These are phyloP conservation scores for Fusarium marasasianum DNA, from an alignment of 2,329 filamentous ascomycete genomes.

Conservation along the genomic window DNA sequence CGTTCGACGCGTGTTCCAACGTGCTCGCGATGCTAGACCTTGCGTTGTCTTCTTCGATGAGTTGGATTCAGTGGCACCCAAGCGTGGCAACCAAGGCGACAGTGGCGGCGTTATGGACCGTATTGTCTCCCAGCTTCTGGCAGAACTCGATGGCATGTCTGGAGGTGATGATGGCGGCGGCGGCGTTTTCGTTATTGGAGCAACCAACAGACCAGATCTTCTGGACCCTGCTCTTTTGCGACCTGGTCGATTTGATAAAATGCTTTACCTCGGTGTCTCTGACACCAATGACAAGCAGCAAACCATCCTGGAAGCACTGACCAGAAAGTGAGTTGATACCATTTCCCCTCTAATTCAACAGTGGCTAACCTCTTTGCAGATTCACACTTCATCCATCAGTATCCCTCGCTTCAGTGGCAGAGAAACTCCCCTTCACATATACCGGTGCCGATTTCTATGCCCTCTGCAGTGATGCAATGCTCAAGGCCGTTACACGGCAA, in stretches of 20 bases:
- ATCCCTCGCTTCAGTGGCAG: slow-evolving; percentile 78
- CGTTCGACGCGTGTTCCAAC: slow-evolving; percentile 87
- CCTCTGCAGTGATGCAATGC: slow-evolving; percentile 96
- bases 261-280: slow-evolving; percentile 95
- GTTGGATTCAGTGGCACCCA: slow-evolving; percentile 91
- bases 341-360: background rate
- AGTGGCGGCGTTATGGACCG: slow-evolving; percentile 98
- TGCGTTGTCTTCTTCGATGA: slow-evolving; percentile 96
- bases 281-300: slow-evolving; percentile 97
- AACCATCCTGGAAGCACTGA: slow-evolving; percentile 92
- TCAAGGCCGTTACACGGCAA: slow-evolving; percentile 95
- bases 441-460: slow-evolving; percentile 98
- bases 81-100: slow-evolving; percentile 96
- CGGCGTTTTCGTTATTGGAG: slow-evolving; percentile 95
- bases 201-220: slow-evolving; percentile 93
- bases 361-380: slow-evolving; percentile 55
- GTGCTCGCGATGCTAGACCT: slow-evolving; percentile 83
- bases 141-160: slow-evolving; percentile 97
- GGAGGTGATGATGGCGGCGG: slow-evolving; percentile 85
- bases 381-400: slow-evolving; percentile 85
- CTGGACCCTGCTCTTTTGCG: slow-evolving; percentile 89
- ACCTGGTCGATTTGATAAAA: slow-evolving; percentile 95
- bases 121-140: slow-evolving; percentile 93
- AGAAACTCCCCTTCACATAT: slow-evolving; percentile 89
- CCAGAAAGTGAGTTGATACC: slow-evolving; percentile 77